Conservation (phyloP, 805 yeast genomes). For the Metschnikowia chrysomelidarum region DNA sequence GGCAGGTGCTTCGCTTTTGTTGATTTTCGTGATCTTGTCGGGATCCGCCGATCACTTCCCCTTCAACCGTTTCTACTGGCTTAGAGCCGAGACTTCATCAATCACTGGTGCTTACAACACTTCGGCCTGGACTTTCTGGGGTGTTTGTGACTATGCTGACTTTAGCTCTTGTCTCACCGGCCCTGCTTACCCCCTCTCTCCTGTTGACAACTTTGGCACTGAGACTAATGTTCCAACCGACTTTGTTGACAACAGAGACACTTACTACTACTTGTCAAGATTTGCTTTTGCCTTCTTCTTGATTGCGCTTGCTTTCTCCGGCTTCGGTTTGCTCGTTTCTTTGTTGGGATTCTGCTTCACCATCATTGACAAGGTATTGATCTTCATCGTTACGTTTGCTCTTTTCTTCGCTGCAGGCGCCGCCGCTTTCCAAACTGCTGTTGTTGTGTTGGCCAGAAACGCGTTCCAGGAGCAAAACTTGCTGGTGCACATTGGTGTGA, state of each 20-base stretch:
- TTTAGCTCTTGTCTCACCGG: slow-evolving; percentile 53
- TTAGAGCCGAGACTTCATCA: slow-evolving; percentile 66
- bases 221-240: slow-evolving; percentile 49
- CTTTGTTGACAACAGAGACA: slow-evolving; percentile 53
- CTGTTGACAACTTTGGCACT: slow-evolving; percentile 67
- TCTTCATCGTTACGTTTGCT: slow-evolving; percentile 51
- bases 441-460: slow-evolving; percentile 67
- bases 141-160: slow-evolving; percentile 56
- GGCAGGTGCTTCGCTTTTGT: slow-evolving; percentile 45
- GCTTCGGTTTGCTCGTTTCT: slow-evolving; percentile 56
- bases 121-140: slow-evolving; percentile 84
- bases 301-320: slow-evolving; percentile 59
- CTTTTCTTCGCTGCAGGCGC: slow-evolving; percentile 57
- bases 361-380: slow-evolving; percentile 52
- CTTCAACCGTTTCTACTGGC: slow-evolving; percentile 67
- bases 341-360: slow-evolving; percentile 55
- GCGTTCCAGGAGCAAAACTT: slow-evolving; percentile 54
- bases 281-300: slow-evolving; percentile 63
- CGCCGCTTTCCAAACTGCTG: slow-evolving; percentile 73
- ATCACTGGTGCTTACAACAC: slow-evolving; percentile 48
- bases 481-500: slow-evolving; percentile 51
- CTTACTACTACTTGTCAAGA: slow-evolving; percentile 63
- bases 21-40: slow-evolving; percentile 46
- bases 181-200: slow-evolving; percentile 87
- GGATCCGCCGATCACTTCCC: slow-evolving; percentile 22